Conservation (phyloP, 768 basidiomycete genomes). For the Boletus vermiculosoides region DNA sequence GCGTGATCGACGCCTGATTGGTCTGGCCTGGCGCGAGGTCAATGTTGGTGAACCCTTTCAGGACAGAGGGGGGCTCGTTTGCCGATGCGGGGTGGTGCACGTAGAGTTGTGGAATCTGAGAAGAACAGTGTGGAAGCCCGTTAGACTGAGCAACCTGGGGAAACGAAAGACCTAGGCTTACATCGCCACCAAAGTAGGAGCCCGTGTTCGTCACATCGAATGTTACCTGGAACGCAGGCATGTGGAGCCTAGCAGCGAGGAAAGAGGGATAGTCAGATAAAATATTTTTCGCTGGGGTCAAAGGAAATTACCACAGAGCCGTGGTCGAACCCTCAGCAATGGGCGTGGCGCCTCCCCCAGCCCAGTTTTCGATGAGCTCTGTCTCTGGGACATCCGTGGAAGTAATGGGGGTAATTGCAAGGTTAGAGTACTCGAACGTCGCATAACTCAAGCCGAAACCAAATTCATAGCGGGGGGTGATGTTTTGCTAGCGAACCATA, state of each 20-base stretch:
- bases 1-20: conserved; percentile 47
- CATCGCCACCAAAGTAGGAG: conserved; percentile 59
- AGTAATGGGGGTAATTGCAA: conserved; percentile 47
- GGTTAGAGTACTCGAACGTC: conserved; percentile 65
- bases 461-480: conserved; percentile 82
- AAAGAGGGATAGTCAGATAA: neutral
- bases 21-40: conserved; percentile 48
- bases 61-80: conserved; percentile 67
- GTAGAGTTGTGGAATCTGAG: conserved; percentile 73
- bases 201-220: conserved; percentile 73
- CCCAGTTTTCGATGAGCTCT: conserved; percentile 51
- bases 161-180: conserved; percentile 27
- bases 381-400: conserved; percentile 31
- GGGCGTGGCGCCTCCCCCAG: conserved; percentile 53
- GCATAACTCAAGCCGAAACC: conserved; percentile 91
- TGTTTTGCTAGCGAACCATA: conserved; percentile 47
- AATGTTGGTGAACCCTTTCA: conserved; percentile 68
- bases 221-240: conserved; percentile 57
- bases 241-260: conserved; percentile 52
- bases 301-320: conserved; percentile 52
- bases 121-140: neutral
- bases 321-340: conserved; percentile 56
- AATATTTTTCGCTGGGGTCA: too few relatives aligned
- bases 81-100: conserved; percentile 61
- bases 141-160: neutral